Percentiles rank a stretch among this genome's conserved stretches.
phyloP scores from a whole-genome alignment of 2,329 filamentous ascomycete species.

The Magnaporthiopsis rhizophila region DNA sequence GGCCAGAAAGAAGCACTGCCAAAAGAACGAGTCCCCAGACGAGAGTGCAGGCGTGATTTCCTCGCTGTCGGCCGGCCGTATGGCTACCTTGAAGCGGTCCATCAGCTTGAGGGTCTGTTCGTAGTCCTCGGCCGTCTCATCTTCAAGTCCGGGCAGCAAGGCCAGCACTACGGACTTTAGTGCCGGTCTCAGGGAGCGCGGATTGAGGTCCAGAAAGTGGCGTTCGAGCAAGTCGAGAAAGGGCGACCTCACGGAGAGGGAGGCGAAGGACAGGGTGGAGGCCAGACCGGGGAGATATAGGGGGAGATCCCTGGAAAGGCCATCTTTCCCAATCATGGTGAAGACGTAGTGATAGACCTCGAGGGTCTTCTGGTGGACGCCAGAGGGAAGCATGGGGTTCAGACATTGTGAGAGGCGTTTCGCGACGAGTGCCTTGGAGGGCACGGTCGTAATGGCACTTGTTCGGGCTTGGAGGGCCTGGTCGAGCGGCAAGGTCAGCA shows the following conservation, averaged over 20 bases:
- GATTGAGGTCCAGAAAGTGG: constrained; percentile 66
- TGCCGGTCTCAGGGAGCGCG: constrained; percentile 68
- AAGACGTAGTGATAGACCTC: constrained; percentile 93
- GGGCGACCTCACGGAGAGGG: constrained; percentile 77
- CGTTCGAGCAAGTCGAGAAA: constrained; percentile 79
- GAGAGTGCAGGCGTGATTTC: constrained; percentile 44
- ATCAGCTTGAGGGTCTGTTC: constrained; percentile 75
- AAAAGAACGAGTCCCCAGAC: constrained; percentile 79
- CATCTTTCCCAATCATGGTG: constrained; percentile 71
- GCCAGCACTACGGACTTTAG: constrained; percentile 85
- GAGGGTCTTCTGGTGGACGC: constrained; percentile 93
- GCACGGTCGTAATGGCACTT: constrained; percentile 61
- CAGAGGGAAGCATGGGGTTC: constrained; percentile 85
- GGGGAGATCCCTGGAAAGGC: constrained; percentile 71
- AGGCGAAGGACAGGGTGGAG: constrained; percentile 87
- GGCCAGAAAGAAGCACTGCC: constrained; percentile 95
- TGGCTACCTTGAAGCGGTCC: constrained; percentile 64
- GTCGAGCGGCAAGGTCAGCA: constrained; percentile 17
- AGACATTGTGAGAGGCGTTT: constrained; percentile 92
- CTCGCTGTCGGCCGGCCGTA: constrained; percentile 47
- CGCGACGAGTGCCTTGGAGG: constrained; percentile 74
- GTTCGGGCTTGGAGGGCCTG: constrained; percentile 86
- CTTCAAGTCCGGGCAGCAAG: constrained; percentile 85
- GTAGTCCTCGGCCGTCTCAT: constrained; percentile 96
- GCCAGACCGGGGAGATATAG: constrained; percentile 87